These are phyloP conservation scores for Pythium coloratum DNA, from an alignment of 352 stramenopile species.

Conservation along the genomic window DNA sequence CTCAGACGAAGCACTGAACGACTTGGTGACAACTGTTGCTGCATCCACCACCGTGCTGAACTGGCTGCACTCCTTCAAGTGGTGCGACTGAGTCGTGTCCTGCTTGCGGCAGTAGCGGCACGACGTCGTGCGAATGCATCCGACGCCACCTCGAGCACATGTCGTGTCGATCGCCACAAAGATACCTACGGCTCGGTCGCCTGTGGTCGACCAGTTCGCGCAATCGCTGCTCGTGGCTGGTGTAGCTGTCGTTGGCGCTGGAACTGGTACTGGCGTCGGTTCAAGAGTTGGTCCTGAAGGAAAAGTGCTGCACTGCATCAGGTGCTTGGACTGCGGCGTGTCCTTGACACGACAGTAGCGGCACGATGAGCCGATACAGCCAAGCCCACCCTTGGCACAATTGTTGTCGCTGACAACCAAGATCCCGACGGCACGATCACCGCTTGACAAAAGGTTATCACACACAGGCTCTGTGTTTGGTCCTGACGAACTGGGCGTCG, in stretches of 20 bases:
- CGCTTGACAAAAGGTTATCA: background rate
- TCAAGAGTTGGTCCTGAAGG: slow-evolving; percentile 2
- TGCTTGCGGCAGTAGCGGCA: slow-evolving; percentile 36
- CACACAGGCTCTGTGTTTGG: slow-evolving; percentile 1
- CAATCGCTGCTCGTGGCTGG: background rate
- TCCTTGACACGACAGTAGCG: slow-evolving; percentile 26
- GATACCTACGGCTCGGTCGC: slow-evolving; percentile 5
- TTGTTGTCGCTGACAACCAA: background rate
- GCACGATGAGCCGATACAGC: slow-evolving; percentile 24
- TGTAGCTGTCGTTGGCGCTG: background rate
- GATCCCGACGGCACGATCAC: slow-evolving; percentile 20
- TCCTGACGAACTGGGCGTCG: background rate
- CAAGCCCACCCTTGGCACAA: slow-evolving; percentile 21
- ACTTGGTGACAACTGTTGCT: background rate
- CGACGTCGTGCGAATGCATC: slow-evolving; percentile 23
- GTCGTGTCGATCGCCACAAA: background rate
- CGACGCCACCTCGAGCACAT: slow-evolving; percentile 12
- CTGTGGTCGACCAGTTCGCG: background rate
- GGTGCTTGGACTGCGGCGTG: slow-evolving; percentile 12
- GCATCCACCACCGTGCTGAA: background rate
- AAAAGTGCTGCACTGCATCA: background rate
- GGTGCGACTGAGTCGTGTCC: slow-evolving; percentile 22
- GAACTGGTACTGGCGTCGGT: background rate
- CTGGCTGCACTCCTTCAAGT: slow-evolving; percentile 5
- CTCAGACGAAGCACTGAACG: no score